Evolutionary conservation across 495 filamentous ascomycete genomes (phyloP).

Genomic region (Sphaerosporella brunnea): DNA sequence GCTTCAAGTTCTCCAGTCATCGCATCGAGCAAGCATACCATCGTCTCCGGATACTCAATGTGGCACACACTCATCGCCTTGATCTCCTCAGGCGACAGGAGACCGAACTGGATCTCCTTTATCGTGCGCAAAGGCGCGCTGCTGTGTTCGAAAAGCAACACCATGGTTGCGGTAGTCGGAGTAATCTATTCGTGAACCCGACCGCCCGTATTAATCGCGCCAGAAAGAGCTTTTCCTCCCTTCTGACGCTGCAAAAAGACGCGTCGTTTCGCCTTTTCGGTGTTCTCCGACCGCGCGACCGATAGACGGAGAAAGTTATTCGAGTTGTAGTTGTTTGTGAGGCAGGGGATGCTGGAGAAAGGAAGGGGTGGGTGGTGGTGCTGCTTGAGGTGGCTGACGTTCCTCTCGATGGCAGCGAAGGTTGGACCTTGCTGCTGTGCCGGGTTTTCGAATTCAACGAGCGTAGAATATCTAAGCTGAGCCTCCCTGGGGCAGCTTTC

Average conservation of each 20-base stretch:
- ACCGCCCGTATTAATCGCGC: not conserved
- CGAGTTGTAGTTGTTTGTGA: too few relatives aligned
- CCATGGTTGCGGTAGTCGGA: slow-evolving; percentile 44
- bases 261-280: slow-evolving; percentile 3
- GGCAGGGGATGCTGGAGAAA: too few relatives aligned
- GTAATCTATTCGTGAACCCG: not conserved
- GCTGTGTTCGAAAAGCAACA: slow-evolving; percentile 77
- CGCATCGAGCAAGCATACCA: slow-evolving; percentile 44
- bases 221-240: not conserved
- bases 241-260: not conserved
- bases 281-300: too few relatives aligned
- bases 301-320: too few relatives aligned
- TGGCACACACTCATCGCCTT: slow-evolving; percentile 90
- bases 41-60: slow-evolving; percentile 90
- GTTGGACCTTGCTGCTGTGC: too few relatives aligned
- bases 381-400: too few relatives aligned
- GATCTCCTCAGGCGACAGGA: slow-evolving; percentile 91
- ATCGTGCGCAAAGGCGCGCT: slow-evolving; percentile 90
- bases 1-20: not conserved
- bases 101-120: slow-evolving; percentile 95
- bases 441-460: too few relatives aligned
- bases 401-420: not conserved
- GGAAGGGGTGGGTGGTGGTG: too few relatives aligned
- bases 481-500: too few relatives aligned
- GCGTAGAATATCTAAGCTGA: too few relatives aligned